Percentiles rank a stretch among this genome's conserved stretches.
Evolutionary conservation across 116 monocot genomes (phyloP).

Genomic region (Iris pallida): DNA sequence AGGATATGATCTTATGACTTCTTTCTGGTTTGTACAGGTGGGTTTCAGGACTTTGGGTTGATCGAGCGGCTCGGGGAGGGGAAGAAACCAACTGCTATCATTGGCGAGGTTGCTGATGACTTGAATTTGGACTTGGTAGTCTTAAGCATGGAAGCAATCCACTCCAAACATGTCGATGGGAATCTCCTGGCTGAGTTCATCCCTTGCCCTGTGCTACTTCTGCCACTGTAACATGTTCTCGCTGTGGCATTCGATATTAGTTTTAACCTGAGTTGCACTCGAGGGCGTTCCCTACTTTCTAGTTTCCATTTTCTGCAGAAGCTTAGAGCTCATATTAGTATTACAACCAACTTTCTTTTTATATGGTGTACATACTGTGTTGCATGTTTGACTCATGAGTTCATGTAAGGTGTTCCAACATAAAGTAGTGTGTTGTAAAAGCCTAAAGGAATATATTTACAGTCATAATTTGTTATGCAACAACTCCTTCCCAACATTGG

Average conservation of each 20-base stretch:
- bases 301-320: too few relatives aligned
- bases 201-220: slow-evolving; percentile 89
- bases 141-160: slow-evolving; percentile 98
- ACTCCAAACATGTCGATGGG: slow-evolving; percentile 91
- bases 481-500: too few relatives aligned
- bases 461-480: too few relatives aligned
- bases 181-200: slow-evolving; percentile 95
- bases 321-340: too few relatives aligned
- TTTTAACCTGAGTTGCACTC: neutral
- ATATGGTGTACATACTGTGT: too few relatives aligned
- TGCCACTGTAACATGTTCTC: slow-evolving; percentile 51
- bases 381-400: too few relatives aligned
- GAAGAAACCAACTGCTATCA: slow-evolving; percentile 88
- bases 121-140: slow-evolving; percentile 81
- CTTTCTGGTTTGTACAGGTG: slow-evolving; percentile 32
- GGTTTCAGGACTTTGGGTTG: slow-evolving; percentile 78
- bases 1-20: too few relatives aligned
- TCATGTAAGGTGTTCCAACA: too few relatives aligned
- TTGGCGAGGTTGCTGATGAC: slow-evolving; percentile 93
- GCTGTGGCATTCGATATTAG: neutral
- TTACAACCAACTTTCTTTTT: too few relatives aligned
- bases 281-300: too few relatives aligned
- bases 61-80: slow-evolving; percentile 94
- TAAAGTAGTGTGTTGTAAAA: too few relatives aligned
- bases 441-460: too few relatives aligned